These are phyloP conservation scores for Colletotrichum nymphaeae DNA, from an alignment of 2,329 filamentous ascomycete species.

Conservation along the genomic window DNA sequence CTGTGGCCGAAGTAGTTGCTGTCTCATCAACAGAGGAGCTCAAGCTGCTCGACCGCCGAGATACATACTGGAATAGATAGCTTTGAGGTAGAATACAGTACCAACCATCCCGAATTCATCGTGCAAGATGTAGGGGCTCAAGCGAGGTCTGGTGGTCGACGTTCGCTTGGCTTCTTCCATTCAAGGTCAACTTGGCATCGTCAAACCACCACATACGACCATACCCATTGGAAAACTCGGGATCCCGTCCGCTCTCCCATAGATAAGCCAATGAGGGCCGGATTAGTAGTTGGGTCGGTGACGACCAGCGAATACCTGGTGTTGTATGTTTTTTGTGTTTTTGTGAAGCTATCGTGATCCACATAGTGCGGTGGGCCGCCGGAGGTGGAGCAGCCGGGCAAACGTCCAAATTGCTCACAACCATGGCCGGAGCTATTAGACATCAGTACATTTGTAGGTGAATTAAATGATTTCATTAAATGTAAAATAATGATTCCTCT, in stretches of 20 bases:
- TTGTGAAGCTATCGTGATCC: too few species aligned
- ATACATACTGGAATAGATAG: too few species aligned
- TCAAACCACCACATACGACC: background rate
- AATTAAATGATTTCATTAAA: background rate
- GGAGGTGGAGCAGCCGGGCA: background rate
- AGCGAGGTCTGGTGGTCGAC: too few species aligned
- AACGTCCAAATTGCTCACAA: background rate
- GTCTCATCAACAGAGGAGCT: too few species aligned
- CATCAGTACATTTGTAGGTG: too few species aligned
- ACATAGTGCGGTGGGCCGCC: background rate
- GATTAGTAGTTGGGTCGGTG: background rate
- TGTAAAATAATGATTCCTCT: too few species aligned
- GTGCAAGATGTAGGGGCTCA: too few species aligned
- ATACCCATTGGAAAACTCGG: constrained; percentile 4
- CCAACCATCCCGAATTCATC: too few species aligned
- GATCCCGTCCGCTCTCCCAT: background rate
- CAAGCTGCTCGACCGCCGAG: too few species aligned
- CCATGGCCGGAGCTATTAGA: background rate
- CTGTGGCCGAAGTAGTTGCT: too few species aligned
- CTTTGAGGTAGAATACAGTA: too few species aligned
- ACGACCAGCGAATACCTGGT: constrained; percentile 7
- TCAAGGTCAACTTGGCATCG: background rate
- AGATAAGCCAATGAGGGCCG: background rate
- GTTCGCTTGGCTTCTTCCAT: background rate
- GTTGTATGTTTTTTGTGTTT: background rate